phyloP scores from a whole-genome alignment of 2,329 filamentous ascomycete species.

The Parastagonospora avenae region DNA sequence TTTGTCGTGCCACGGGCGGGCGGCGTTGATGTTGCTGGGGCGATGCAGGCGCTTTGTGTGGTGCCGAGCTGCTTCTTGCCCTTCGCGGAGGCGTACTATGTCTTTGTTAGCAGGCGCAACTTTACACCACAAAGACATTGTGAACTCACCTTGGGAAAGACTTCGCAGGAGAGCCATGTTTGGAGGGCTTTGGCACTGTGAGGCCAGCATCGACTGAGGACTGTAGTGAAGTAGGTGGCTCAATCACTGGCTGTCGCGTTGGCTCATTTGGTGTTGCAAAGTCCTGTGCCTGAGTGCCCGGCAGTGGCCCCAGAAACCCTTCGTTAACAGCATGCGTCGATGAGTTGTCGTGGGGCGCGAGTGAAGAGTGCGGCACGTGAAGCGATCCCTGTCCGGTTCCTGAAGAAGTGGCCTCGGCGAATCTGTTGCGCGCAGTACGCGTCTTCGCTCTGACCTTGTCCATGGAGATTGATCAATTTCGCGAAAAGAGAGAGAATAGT shows the following conservation, averaged over 20 bases:
- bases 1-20: conserved; percentile 33
- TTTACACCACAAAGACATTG: background rate
- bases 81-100: conserved; percentile 22
- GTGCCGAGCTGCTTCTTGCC: conserved; percentile 36
- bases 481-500: conserved; percentile 7
- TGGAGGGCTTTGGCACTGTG: conserved; percentile 34
- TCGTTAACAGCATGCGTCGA: conserved; percentile 41
- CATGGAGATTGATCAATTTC: conserved; percentile 21
- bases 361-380: conserved; percentile 34
- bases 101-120: conserved; percentile 21
- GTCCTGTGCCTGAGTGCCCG: conserved; percentile 40
- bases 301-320: conserved; percentile 31
- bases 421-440: conserved; percentile 40
- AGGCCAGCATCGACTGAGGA: conserved; percentile 44
- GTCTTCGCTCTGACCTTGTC: conserved; percentile 43
- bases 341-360: conserved; percentile 38
- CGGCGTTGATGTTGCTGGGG: conserved; percentile 29
- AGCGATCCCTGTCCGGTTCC: conserved; percentile 34
- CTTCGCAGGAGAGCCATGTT: conserved; percentile 22
- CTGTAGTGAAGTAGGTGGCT: conserved; percentile 42
- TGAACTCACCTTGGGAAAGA: conserved; percentile 25
- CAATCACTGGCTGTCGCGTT: conserved; percentile 25
- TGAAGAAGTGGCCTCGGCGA: conserved; percentile 33
- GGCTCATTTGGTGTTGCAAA: conserved; percentile 32
- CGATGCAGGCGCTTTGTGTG: conserved; percentile 12